phyloP scores from a whole-genome alignment of 805 yeast species.

The Lipomyces yamanashiensis region DNA sequence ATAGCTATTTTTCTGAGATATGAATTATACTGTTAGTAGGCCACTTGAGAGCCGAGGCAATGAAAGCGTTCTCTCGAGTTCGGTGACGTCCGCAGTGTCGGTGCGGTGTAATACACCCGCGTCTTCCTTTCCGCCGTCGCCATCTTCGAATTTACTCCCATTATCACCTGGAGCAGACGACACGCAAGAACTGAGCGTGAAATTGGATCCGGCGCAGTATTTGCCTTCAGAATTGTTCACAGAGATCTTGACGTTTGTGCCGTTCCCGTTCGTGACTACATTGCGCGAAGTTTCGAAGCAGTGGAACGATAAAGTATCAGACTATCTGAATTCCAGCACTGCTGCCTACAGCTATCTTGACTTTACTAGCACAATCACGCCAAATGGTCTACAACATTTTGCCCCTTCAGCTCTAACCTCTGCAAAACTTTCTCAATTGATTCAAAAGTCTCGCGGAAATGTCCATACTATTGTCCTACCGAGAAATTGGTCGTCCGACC shows the following conservation, averaged over 20 bases:
- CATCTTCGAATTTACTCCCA: neutral
- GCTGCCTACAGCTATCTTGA: slow-evolving; percentile 17
- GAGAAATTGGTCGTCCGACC: slow-evolving; percentile 5
- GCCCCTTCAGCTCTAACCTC: neutral
- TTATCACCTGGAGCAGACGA: neutral
- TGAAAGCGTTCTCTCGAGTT: neutral
- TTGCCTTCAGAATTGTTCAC: slow-evolving; percentile 15
- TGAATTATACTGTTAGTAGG: neutral
- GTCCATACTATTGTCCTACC: slow-evolving; percentile 17
- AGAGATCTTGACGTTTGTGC: slow-evolving; percentile 1
- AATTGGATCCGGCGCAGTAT: slow-evolving; percentile 9
- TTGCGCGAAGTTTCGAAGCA: slow-evolving; percentile 5
- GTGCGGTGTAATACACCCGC: neutral
- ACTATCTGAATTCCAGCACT: slow-evolving; percentile 4
- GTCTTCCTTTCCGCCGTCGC: neutral
- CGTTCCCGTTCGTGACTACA: slow-evolving; percentile 8
- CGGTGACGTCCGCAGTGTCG: neutral
- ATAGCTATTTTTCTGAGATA: neutral
- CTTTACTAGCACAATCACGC: slow-evolving; percentile 6
- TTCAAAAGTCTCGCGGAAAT: slow-evolving; percentile 8
- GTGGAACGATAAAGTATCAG: slow-evolving; percentile 1
- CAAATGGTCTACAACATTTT: neutral
- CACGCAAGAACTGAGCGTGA: neutral
- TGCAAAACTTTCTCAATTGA: neutral
- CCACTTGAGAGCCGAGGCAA: neutral